Percentiles rank a stretch among this genome's conserved stretches.
Evolutionary conservation across 768 basidiomycete species (phyloP).

Genomic region (Leccinum obscurum): DNA sequence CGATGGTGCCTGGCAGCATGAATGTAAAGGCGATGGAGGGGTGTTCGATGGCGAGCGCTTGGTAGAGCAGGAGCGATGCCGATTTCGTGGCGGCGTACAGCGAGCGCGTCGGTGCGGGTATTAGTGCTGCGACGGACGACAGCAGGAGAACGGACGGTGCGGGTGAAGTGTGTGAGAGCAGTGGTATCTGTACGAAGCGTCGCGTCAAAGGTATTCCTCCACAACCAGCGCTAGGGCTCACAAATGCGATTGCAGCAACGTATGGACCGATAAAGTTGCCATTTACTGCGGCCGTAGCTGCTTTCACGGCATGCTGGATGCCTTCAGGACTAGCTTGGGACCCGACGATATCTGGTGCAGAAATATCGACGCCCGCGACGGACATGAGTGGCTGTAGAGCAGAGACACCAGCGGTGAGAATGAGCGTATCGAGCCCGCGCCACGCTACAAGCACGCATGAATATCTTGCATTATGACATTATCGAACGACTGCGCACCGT

Average conservation of each 20-base stretch:
- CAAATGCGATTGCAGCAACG: constrained; percentile 68
- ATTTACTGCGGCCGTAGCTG: constrained; percentile 53
- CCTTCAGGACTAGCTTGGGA: constrained; percentile 51
- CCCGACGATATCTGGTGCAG: constrained; percentile 29
- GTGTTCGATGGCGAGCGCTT: constrained; percentile 79
- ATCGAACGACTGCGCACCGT: constrained; percentile 39
- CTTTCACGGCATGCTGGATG: constrained; percentile 56
- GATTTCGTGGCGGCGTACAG: constrained; percentile 85
- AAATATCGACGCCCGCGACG: constrained; percentile 56
- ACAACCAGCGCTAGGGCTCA: constrained; percentile 36
- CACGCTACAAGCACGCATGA: constrained; percentile 51
- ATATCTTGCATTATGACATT: neutral
- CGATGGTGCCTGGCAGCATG: constrained; percentile 68
- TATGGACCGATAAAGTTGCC: constrained; percentile 75
- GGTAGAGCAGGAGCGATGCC: constrained; percentile 74
- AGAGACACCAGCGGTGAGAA: constrained; percentile 83
- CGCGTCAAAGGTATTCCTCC: neutral
- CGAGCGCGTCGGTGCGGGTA: constrained; percentile 84
- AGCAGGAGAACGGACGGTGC: constrained; percentile 77
- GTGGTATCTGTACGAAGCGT: constrained; percentile 58
- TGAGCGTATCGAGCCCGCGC: constrained; percentile 79
- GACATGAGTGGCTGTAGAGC: constrained; percentile 75
- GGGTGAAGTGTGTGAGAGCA: constrained; percentile 61
- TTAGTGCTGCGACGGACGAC: constrained; percentile 73
- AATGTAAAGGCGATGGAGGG: constrained; percentile 62